Evolutionary conservation across 176 grass and related monocot genomes (phyloP).

Genomic region (Themeda triandra): DNA sequence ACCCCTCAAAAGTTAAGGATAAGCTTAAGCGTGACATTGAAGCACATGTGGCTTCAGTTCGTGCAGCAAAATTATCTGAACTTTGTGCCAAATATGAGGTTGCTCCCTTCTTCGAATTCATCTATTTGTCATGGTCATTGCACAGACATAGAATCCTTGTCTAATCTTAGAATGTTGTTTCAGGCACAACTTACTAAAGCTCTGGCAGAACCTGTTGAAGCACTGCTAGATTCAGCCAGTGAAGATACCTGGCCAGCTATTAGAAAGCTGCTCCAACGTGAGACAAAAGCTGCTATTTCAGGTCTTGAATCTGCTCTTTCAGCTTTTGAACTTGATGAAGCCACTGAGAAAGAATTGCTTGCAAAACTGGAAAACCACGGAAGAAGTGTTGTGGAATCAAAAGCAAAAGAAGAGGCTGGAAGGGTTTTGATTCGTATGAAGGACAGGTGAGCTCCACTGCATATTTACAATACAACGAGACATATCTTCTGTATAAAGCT

Average conservation of each 20-base stretch:
- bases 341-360: constrained; percentile 60
- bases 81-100: constrained; percentile 85
- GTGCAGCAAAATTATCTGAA: constrained; percentile 70
- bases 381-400: constrained; percentile 77
- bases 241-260: constrained; percentile 91
- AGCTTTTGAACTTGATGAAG: constrained; percentile 72
- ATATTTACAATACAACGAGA: not conserved
- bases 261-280: constrained; percentile 69
- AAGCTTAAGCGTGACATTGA: constrained; percentile 88
- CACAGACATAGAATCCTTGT: not conserved
- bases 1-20: constrained; percentile 76
- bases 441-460: constrained; percentile 56
- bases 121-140: not conserved
- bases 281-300: constrained; percentile 64
- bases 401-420: constrained; percentile 74
- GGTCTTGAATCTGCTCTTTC: constrained; percentile 61
- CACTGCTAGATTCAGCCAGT: constrained; percentile 78
- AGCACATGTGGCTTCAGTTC: constrained; percentile 69
- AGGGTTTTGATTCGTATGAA: constrained; percentile 92
- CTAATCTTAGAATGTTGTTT: constrained; percentile 32
- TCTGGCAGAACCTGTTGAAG: constrained; percentile 73
- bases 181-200: constrained; percentile 69
- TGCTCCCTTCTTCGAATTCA: constrained; percentile 14
- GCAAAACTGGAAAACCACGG: constrained; percentile 64
- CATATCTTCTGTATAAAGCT: constrained; percentile 5